Percentiles rank a stretch among this genome's conserved stretches.
Conservation (phyloP, 108 stramenopile species). For the Nitzschia sp. region DNA sequence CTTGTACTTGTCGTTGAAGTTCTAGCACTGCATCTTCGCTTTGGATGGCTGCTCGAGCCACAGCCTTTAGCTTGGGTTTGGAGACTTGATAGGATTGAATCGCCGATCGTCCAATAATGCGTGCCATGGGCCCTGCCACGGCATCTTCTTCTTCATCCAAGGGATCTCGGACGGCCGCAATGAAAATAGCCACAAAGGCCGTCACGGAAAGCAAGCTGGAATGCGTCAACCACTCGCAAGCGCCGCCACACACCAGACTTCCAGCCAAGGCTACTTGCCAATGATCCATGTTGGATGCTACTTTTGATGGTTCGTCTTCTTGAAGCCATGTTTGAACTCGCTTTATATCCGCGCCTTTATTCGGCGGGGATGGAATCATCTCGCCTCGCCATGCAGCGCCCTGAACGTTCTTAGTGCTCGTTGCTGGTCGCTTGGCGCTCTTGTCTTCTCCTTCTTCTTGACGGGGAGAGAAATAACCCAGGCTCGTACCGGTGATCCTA, state of each 20-base stretch:
- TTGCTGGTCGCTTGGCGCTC: too few relatives aligned
- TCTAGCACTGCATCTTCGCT: conserved; percentile 9
- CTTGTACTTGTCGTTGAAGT: conserved; percentile 18
- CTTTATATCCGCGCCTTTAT: too few relatives aligned
- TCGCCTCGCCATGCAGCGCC: too few relatives aligned
- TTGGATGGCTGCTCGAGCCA: conserved; percentile 33
- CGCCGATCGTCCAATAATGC: conserved; percentile 39
- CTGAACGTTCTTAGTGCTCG: too few relatives aligned
- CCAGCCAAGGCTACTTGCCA: background rate
- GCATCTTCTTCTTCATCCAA: conserved; percentile 35
- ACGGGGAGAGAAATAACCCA: too few relatives aligned
- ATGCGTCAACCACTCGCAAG: background rate
- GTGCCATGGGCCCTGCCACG: conserved; percentile 29
- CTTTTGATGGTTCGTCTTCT: background rate
- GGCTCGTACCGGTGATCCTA: too few relatives aligned
- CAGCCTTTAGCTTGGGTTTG: conserved; percentile 37
- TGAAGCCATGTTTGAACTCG: too few relatives aligned
- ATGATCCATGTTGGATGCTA: background rate
- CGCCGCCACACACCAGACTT: background rate
- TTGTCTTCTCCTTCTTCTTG: too few relatives aligned
- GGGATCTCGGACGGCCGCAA: conserved; percentile 39
- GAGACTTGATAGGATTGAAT: conserved; percentile 28
- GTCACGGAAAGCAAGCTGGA: background rate
- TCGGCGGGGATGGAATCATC: too few relatives aligned
- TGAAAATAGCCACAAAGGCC: conserved; percentile 19